Percentiles rank a stretch among this genome's conserved stretches.
These are phyloP conservation scores for Silene conica DNA, from an alignment of 148 eudicot genomes.

Conservation along the genomic window DNA sequence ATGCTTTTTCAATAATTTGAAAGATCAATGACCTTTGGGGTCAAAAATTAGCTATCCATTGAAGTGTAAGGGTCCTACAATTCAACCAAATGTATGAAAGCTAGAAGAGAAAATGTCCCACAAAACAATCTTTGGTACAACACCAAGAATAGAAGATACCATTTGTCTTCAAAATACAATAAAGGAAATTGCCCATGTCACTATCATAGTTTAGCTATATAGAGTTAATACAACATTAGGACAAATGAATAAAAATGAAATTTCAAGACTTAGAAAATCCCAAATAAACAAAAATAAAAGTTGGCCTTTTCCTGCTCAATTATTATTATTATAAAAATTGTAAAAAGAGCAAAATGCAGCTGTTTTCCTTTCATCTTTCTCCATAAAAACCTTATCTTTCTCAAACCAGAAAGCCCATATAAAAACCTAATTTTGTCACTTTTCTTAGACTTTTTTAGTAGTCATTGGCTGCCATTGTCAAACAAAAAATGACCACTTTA, in stretches of 20 bases:
- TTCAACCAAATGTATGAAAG: constrained; percentile 3
- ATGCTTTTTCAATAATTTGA: constrained; percentile 28
- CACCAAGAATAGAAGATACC: constrained; percentile 17
- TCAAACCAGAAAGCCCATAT: constrained; percentile 8
- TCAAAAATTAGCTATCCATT: constrained; percentile 20
- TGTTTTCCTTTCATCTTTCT: not conserved
- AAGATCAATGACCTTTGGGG: constrained; percentile 34
- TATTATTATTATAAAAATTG: not conserved
- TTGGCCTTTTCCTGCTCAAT: constrained; percentile 21
- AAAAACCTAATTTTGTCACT: constrained; percentile 9
- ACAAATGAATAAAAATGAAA: constrained; percentile 12
- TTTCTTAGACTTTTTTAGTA: not conserved
- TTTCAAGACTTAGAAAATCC: constrained; percentile 16
- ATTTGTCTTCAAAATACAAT: constrained; percentile 4
- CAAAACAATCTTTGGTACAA: constrained; percentile 11
- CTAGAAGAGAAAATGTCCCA: constrained; percentile 14
- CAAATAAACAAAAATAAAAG: constrained; percentile 14
- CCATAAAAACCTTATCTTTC: constrained; percentile 16
- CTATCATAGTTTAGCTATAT: constrained; percentile 23
- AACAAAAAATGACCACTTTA: too few species aligned
- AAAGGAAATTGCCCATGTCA: constrained; percentile 18
- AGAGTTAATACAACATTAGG: constrained; percentile 4
- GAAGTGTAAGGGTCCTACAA: constrained; percentile 29
- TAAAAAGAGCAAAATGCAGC: not conserved
- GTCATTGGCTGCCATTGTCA: too few species aligned